Conservation (phyloP, 495 filamentous ascomycete species). For the Aspergillus cristatus region DNA sequence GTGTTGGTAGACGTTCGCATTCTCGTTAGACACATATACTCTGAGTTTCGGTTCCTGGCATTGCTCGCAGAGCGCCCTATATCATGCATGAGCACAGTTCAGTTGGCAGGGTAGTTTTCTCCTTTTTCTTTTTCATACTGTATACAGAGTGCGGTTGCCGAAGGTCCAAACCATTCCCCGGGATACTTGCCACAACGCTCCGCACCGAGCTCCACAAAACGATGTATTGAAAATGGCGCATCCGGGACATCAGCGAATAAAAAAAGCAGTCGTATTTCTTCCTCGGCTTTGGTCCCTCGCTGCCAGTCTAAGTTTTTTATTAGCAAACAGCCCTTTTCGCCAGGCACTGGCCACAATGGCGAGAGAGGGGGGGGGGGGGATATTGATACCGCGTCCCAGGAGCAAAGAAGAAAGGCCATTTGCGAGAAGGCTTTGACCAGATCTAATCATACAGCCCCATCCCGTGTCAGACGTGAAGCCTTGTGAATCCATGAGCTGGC, state of each 20-base stretch:
- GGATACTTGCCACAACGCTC: slow-evolving; percentile 86
- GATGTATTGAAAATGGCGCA: slow-evolving; percentile 91
- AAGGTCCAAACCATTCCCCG: slow-evolving; percentile 99
- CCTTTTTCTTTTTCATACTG: slow-evolving; percentile 74
- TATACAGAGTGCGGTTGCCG: slow-evolving; percentile 90
- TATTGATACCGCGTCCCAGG: slow-evolving; percentile 69
- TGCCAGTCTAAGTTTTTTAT: slow-evolving; percentile 63
- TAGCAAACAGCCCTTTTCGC: slow-evolving; percentile 16
- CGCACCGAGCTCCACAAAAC: slow-evolving; percentile 84
- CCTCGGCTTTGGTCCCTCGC: slow-evolving; percentile 42
- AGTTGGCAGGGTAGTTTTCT: not conserved
- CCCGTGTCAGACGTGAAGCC: slow-evolving; percentile 93
- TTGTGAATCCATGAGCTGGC: slow-evolving; percentile 63
- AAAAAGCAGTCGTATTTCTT: slow-evolving; percentile 66
- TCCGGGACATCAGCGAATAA: slow-evolving; percentile 81
- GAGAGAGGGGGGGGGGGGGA: too few species aligned
- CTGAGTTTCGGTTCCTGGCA: slow-evolving; percentile 48
- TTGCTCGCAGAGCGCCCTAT: slow-evolving; percentile 61
- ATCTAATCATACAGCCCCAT: slow-evolving; percentile 99
- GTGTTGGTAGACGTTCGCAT: slow-evolving; percentile 86
- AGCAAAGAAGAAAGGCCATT: slow-evolving; percentile 65
- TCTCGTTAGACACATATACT: slow-evolving; percentile 86
- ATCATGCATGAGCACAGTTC: slow-evolving; percentile 14
- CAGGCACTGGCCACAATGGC: not conserved
- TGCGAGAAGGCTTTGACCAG: slow-evolving; percentile 85